A percentile compares a stretch with the other conserved stretches of the same genome.
Evolutionary conservation across 73 alveolate species (phyloP).

Genomic region (Paramecium biaurelia): DNA sequence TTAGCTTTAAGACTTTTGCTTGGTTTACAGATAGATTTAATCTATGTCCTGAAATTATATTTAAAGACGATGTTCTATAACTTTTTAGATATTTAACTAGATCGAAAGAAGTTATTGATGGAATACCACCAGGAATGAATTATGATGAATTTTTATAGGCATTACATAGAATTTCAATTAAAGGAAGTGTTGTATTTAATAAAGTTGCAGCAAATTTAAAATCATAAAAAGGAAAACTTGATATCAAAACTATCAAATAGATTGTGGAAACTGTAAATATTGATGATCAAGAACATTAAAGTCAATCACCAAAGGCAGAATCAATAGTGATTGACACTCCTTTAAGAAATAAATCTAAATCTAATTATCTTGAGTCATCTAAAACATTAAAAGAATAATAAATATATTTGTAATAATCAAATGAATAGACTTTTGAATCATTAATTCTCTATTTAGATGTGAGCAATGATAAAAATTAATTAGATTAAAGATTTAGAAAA

Average conservation of each 20-base stretch:
- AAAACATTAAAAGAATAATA: background rate
- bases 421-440: slow-evolving; percentile 21
- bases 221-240: background rate
- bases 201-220: background rate
- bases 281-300: background rate
- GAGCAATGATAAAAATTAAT: slow-evolving; percentile 18
- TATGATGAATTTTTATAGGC: background rate
- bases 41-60: background rate
- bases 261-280: background rate
- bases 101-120: background rate
- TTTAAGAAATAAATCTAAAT: slow-evolving; percentile 1
- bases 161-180: background rate
- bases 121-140: background rate
- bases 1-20: background rate
- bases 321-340: background rate
- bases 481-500: slow-evolving; percentile 28
- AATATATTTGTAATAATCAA: background rate
- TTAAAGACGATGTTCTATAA: background rate
- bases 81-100: slow-evolving; percentile 5
- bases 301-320: background rate
- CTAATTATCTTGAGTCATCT: background rate
- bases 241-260: background rate
- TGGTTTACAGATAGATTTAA: slow-evolving; percentile 47
- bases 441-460: background rate
- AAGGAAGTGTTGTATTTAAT: background rate